A percentile compares a stretch with the other conserved stretches of the same genome.
These are phyloP conservation scores for Priceomyces haplophilus DNA, from an alignment of 805 yeast genomes.

Conservation along the genomic window DNA sequence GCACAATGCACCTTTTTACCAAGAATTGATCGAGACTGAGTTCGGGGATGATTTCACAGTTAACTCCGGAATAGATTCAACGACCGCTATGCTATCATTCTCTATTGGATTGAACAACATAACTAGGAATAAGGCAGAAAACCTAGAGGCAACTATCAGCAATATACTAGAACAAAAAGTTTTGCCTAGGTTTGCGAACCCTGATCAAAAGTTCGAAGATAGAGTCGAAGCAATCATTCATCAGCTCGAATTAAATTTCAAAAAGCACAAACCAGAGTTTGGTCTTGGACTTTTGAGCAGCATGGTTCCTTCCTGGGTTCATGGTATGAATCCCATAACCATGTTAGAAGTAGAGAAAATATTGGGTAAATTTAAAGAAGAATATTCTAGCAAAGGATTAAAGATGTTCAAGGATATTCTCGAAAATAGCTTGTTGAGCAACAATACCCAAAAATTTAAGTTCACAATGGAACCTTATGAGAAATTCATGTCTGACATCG, in stretches of 20 bases:
- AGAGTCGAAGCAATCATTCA: conserved; percentile 83
- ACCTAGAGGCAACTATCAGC: conserved; percentile 47
- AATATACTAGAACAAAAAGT: conserved; percentile 44
- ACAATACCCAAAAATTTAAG: conserved; percentile 53
- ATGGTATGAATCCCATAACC: conserved; percentile 72
- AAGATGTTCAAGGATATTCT: conserved; percentile 59
- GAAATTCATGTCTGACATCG: conserved; percentile 48
- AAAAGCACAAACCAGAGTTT: conserved; percentile 85
- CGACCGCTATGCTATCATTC: conserved; percentile 72
- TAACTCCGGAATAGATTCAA: conserved; percentile 82
- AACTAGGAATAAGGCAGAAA: conserved; percentile 40
- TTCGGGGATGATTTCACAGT: conserved; percentile 82
- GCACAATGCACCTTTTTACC: conserved; percentile 86
- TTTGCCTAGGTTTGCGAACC: conserved; percentile 26
- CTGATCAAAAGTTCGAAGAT: conserved; percentile 24
- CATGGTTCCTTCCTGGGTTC: conserved; percentile 82
- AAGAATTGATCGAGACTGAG: conserved; percentile 80
- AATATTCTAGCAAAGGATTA: conserved; percentile 49
- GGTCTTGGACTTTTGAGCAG: conserved; percentile 76
- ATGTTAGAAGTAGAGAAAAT: conserved; percentile 62
- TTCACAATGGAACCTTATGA: conserved; percentile 75
- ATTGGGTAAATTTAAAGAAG: conserved; percentile 57
- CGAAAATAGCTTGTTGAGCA: conserved; percentile 46
- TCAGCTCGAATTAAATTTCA: conserved; percentile 79
- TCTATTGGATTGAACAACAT: conserved; percentile 86